Evolutionary conservation across 305 asterid species (phyloP).

Genomic region (Solanum hybrid): DNA sequence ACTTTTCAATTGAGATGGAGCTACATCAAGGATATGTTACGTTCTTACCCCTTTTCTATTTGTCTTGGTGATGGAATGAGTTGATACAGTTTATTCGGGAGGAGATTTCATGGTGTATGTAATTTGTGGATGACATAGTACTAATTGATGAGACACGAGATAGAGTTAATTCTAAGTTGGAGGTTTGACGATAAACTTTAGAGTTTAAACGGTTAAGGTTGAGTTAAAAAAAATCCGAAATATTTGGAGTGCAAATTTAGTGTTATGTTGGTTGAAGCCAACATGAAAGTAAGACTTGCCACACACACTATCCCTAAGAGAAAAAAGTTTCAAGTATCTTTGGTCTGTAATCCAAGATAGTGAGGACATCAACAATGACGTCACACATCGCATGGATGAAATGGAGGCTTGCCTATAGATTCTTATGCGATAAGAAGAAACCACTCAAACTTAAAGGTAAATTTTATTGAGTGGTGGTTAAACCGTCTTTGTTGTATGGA

Average conservation of each 20-base stretch:
- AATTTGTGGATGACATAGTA: neutral
- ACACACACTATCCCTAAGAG: neutral
- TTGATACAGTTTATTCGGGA: neutral
- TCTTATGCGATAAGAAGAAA: neutral
- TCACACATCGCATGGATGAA: neutral
- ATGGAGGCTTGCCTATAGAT: neutral
- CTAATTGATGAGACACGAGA: neutral
- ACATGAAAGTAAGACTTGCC: neutral
- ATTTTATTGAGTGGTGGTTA: neutral
- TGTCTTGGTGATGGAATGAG: neutral
- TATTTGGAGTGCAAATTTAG: neutral
- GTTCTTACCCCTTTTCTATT: neutral
- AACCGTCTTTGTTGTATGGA: neutral
- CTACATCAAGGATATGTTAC: neutral
- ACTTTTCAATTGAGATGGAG: neutral
- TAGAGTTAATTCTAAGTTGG: neutral
- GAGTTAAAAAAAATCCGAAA: neutral
- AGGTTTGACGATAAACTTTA: neutral
- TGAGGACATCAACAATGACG: neutral
- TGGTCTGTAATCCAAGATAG: neutral
- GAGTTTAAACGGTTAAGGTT: neutral
- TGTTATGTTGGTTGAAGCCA: neutral
- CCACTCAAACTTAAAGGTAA: neutral
- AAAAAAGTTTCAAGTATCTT: neutral
- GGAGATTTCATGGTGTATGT: neutral